A percentile compares a stretch with the other conserved stretches of the same genome.
These are phyloP conservation scores for Ophiocordyceps unilateralis DNA, from an alignment of 2,329 filamentous ascomycete species.

Conservation along the genomic window DNA sequence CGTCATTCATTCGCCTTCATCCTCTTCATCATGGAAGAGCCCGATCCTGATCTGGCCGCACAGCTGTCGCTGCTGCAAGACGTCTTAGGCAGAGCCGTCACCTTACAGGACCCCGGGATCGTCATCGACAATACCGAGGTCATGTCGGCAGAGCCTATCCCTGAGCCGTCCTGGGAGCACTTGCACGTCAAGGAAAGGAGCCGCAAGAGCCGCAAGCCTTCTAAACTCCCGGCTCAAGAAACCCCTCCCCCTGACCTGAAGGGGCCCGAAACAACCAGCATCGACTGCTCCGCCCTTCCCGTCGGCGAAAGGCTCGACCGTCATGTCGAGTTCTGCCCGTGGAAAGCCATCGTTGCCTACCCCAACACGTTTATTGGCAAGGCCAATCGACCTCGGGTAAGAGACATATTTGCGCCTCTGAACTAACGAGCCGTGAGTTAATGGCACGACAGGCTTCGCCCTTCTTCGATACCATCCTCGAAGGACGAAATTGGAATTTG, in stretches of 20 bases:
- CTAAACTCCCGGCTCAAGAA: background rate
- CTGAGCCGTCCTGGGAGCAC: background rate
- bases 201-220: background rate
- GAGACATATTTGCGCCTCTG: background rate
- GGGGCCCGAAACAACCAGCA: background rate
- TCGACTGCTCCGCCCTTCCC: constrained; percentile 9
- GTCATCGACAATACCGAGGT: background rate
- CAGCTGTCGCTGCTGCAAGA: constrained; percentile 5
- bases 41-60: background rate
- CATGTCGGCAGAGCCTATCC: background rate
- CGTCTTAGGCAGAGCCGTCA: constrained; percentile 4
- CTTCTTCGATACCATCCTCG: constrained; percentile 43
- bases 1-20: background rate
- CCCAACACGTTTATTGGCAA: constrained; percentile 41
- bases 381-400: constrained; percentile 29
- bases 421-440: background rate
- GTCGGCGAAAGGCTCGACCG: constrained; percentile 9
- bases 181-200: background rate
- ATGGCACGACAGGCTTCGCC: constrained; percentile 16
- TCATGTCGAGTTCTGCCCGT: constrained; percentile 26
- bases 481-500: constrained; percentile 56
- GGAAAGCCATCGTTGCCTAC: constrained; percentile 37
- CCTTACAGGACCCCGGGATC: background rate
- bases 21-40: constrained; percentile 1
- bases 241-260: background rate